These are phyloP conservation scores for Cymbidium sinense DNA, from an alignment of 106 monocot species.

Conservation along the genomic window DNA sequence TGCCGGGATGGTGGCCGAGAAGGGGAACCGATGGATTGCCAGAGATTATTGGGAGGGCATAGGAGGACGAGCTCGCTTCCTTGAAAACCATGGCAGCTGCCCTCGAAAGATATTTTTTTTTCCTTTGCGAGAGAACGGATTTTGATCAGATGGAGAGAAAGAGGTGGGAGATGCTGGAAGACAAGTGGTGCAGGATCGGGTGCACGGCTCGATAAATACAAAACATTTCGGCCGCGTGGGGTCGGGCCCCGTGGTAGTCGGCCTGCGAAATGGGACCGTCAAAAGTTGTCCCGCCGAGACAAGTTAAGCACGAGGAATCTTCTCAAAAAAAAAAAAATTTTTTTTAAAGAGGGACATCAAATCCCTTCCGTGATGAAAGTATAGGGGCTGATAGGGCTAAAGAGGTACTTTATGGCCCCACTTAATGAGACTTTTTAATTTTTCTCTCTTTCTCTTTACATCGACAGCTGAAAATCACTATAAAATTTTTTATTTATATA, in stretches of 20 bases:
- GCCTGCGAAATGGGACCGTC: background rate
- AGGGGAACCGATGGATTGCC: background rate
- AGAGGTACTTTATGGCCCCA: no score
- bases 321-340: no score
- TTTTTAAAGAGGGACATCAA: no score
- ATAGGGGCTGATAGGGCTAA: no score
- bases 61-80: slow-evolving; percentile 17
- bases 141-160: background rate
- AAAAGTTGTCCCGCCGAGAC: no score
- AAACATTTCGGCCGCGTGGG: background rate
- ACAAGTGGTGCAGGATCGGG: background rate
- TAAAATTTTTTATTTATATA: no score
- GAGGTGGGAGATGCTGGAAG: background rate
- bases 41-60: slow-evolving; percentile 6
- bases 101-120: no score
- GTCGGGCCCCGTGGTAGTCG: background rate
- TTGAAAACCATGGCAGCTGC: slow-evolving; percentile 12
- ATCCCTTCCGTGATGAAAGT: no score
- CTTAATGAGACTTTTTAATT: no score
- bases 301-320: no score
- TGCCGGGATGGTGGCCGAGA: background rate
- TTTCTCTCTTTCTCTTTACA: no score
- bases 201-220: background rate
- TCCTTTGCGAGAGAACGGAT: background rate
- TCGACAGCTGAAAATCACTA: no score